Base-by-base conservation (phyloP, 306 rosid genomes). In the Erythrophleum fordii region DNA sequence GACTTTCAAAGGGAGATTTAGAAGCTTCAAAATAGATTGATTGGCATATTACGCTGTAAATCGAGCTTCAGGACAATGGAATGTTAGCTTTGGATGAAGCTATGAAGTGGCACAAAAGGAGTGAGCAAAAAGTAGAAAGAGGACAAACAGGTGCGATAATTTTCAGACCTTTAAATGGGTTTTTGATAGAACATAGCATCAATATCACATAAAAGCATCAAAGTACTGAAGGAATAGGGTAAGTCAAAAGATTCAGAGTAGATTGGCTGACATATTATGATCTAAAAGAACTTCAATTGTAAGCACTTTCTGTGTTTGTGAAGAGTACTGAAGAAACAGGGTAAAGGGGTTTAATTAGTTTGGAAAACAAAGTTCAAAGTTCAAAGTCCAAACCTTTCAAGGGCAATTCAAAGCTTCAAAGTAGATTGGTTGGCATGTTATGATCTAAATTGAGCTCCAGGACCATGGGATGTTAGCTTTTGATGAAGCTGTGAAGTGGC, bases 141-240 rank as follows among this genome's bases (percentile, higher is more conserved):
- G 13, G 87, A 89, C 82, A 80, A 85, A 87, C 85, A 72, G 52
- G 53, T 51, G 20, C 56, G 75, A 75, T 64, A 55, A 73, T 70
- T 81, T 55, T 82, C 58, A 62, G 85, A 62, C 29, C 26, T 65
- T 44, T 78, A 53, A 61, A 71, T 28, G 77, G 76, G 69, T 75
- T 12, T 66, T 61, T 45, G 52, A 39, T 14, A 13, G 35, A 83
- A 78, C 34, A 72, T 29, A 77, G n/a, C 1, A 39, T 62, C 77
- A 81, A 72, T 76, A 76, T 45, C 64, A 53, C 55, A 75, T 34
- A 67, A 74, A 64, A 18, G 16, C 49, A 35, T 53, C 16, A 55
- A 55, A 80, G 42, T 6, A 39, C 42, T 7, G 8, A 39, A 5
- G 9, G 62, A 55, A 20, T 55, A n/a, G 3, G 59, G 11, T 0